phyloP scores from a whole-genome alignment of 2,329 filamentous ascomycete species.

The Cryphonectria nitschkei region DNA sequence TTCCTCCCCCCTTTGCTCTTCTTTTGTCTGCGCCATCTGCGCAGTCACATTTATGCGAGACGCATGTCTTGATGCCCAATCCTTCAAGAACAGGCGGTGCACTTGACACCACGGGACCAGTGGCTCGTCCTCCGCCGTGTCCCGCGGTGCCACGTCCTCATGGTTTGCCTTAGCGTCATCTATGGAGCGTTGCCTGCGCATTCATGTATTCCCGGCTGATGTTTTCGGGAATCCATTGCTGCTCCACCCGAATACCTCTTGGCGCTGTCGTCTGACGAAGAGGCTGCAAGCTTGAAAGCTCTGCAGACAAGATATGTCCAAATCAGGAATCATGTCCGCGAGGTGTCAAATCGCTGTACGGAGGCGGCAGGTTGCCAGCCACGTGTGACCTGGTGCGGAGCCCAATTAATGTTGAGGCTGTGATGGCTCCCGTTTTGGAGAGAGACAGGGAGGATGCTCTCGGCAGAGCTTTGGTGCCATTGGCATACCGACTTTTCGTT shows the following conservation, averaged over 20 bases:
- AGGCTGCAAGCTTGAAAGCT: not conserved
- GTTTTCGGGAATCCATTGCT: not conserved
- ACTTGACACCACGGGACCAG: not conserved
- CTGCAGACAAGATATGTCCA: not conserved
- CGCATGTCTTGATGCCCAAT: not conserved
- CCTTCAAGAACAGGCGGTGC: not conserved
- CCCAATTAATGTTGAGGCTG: not conserved
- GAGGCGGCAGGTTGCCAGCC: not conserved
- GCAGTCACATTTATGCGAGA: not conserved
- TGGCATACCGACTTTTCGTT: not conserved
- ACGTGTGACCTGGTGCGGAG: not conserved
- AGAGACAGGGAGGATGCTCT: not conserved
- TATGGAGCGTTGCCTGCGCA: not conserved
- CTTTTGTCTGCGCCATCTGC: not conserved
- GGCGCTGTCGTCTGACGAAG: not conserved
- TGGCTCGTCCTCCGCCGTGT: not conserved
- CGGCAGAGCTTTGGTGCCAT: not conserved
- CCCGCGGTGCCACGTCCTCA: slow-evolving; percentile 1
- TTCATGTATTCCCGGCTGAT: not conserved
- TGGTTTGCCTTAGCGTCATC: not conserved
- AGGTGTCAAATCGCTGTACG: not conserved
- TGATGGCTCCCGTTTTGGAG: not conserved
- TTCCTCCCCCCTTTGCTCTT: no score
- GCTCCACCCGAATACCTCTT: not conserved
- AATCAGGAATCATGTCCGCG: not conserved